Conservation (phyloP, 1,284 basidiomycete genomes). For the Irpex rosettiformis region DNA sequence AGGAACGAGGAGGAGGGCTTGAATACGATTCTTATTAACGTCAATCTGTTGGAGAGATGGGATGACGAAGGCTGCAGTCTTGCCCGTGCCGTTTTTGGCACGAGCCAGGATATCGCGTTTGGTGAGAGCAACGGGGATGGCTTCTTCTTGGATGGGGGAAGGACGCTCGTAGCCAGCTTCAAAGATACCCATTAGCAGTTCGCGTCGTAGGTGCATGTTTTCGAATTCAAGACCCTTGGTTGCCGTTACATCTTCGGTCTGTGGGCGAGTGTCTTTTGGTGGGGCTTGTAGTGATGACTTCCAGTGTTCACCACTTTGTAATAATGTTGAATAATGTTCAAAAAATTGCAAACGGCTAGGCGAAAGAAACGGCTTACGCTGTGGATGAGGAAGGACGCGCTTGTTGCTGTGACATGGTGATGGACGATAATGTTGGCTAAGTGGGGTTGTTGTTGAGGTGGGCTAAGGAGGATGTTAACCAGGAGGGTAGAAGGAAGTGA, state of each 20-base stretch:
- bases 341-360: too few relatives aligned
- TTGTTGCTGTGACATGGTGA: slow-evolving; percentile 35
- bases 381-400: slow-evolving; percentile 40
- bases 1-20: slow-evolving; percentile 91
- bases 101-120: slow-evolving; percentile 91
- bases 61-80: slow-evolving; percentile 98
- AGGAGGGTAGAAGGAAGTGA: not conserved
- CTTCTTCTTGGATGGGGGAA: slow-evolving; percentile 98
- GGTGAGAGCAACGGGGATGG: slow-evolving; percentile 84
- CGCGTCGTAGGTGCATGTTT: slow-evolving; percentile 60
- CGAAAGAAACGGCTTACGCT: slow-evolving; percentile 29
- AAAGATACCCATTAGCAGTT: slow-evolving; percentile 84
- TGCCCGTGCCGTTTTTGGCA: slow-evolving; percentile 89
- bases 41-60: slow-evolving; percentile 95
- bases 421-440: slow-evolving; percentile 1
- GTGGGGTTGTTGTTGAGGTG: slow-evolving; percentile 1
- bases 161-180: slow-evolving; percentile 97
- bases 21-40: slow-evolving; percentile 84
- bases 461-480: not conserved
- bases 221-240: slow-evolving; percentile 93
- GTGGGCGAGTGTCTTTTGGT: slow-evolving; percentile 87
- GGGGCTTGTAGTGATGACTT: slow-evolving; percentile 79
- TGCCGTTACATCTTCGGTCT: slow-evolving; percentile 92
- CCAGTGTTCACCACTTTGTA: slow-evolving; percentile 42
- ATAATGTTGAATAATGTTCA: slow-evolving; percentile 3